Percentiles rank a stretch among this genome's conserved stretches.
These are phyloP conservation scores for Antrodiella citrinella DNA, from an alignment of 768 basidiomycete species.

Conservation along the genomic window DNA sequence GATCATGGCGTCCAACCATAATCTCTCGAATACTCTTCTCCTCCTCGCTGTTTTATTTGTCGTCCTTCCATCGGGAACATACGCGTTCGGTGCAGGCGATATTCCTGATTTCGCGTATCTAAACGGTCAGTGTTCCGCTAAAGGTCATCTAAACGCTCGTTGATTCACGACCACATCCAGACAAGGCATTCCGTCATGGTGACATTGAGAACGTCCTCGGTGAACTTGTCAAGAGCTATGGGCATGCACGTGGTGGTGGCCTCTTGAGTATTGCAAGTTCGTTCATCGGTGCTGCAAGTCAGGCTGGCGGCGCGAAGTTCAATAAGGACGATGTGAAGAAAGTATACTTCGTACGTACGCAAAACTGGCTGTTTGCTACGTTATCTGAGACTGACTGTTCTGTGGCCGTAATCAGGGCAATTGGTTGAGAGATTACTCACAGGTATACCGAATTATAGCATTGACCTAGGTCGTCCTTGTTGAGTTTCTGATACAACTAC, in stretches of 20 bases:
- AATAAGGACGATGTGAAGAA: conserved; percentile 56
- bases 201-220: conserved; percentile 67
- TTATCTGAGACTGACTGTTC: not conserved
- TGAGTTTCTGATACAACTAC: too few relatives aligned
- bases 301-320: conserved; percentile 56
- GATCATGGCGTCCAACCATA: conserved; percentile 14
- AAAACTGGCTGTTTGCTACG: not conserved
- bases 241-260: conserved; percentile 36
- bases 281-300: conserved; percentile 33
- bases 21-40: conserved; percentile 16
- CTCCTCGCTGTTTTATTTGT: conserved; percentile 23
- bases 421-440: conserved; percentile 66
- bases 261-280: conserved; percentile 45
- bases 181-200: conserved; percentile 70
- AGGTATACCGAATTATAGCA: conserved; percentile 31
- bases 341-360: conserved; percentile 48
- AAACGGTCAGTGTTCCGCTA: conserved; percentile 32
- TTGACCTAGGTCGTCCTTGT: not conserved
- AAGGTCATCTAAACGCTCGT: not conserved
- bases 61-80: conserved; percentile 35
- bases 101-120: conserved; percentile 68
- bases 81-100: conserved; percentile 58
- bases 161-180: too few relatives aligned
- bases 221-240: conserved; percentile 48
- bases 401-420: conserved; percentile 39